Evolutionary conservation across 129 eudicot species (phyloP), one percentile per base, ranked within the genome.

Genomic region (Gnaphalium uliginosum): DNA sequence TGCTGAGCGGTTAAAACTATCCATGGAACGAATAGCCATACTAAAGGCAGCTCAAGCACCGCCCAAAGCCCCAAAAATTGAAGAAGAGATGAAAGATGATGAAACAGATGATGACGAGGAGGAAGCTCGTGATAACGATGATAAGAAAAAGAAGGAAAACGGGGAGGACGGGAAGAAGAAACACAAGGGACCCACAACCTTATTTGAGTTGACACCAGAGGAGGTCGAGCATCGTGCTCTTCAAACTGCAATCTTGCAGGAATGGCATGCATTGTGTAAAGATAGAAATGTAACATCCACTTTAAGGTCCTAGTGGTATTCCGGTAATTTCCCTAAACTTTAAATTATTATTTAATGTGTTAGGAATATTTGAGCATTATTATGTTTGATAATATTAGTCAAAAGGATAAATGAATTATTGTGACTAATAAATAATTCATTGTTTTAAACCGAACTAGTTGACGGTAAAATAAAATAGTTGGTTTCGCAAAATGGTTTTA

Each of bases 201-300:
- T 93, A 68, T 86, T 83, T 58, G 85, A 93, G 73, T 78, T 93
- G 27, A 90, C 96, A 0, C 83, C 98, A 0, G 96, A 93, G 72
- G 98, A 93, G 81, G 98, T 90, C 0, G 96, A 93, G 83, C 96
- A 90, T 66, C 87, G 89, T 0, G 98, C 98, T 58, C 94, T 93
- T 63, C 98, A 93, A 81, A 81, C 85, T 0, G 95, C 98, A 0
- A 92, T 92, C 25, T 66, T 92, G 58, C 98, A 92, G 71, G 98
- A 89, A 74, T 92, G 98, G 98, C 98, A 89, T 83, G 82, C 81
- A 37, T 73, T 92, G 35, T 87, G 98, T 65, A 93, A 93, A 84
- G 98, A 90, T 71, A 88, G 96, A 80, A n/a, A n/a, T n/a, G n/a
- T n/a, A n/a, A n/a, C n/a, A n/a, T n/a, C n/a, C n/a, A n/a, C n/a